A percentile compares a stretch with the other conserved stretches of the same genome.
Evolutionary conservation across 306 rosid species (phyloP).

Genomic region (peach (Prunus persica)): Prunus_persica_NCBIv2 NC_034014.1:25110501-25111000

Average conservation of each 20-base stretch:
- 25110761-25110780: neutral
- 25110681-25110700: no score
- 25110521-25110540: conserved; percentile 41
- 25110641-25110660: no score
- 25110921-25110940: neutral
- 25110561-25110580: conserved; percentile 35
- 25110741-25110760: neutral
- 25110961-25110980: no score
- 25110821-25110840: neutral
- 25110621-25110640: neutral
- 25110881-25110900: no score
- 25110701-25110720: neutral
- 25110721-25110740: neutral
- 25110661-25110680: no score
- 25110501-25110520: conserved; percentile 65
- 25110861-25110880: no score
- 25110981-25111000: neutral
- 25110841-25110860: neutral
- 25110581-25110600: conserved; percentile 28
- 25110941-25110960: neutral
- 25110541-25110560: conserved; percentile 30
- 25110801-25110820: neutral
- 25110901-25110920: no score
- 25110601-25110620: neutral
- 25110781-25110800: neutral